phyloP scores from a whole-genome alignment of 2,329 filamentous ascomycete genomes.

The Xylariaceae sp. region DNA sequence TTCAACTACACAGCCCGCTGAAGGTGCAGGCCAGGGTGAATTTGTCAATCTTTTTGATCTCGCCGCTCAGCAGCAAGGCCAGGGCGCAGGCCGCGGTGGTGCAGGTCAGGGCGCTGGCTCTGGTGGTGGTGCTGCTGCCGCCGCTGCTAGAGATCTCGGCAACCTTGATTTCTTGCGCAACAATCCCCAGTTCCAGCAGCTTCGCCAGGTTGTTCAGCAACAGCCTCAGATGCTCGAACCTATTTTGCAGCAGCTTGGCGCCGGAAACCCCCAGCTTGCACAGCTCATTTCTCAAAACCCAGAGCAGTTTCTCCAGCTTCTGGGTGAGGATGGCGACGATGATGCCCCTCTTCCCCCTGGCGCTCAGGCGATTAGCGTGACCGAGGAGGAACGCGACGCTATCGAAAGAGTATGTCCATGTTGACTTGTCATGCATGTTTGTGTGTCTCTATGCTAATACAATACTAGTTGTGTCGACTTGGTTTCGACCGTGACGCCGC shows the following conservation, averaged over 20 bases:
- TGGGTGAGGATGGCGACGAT: constrained; percentile 82
- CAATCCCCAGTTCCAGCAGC: constrained; percentile 96
- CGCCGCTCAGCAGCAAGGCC: constrained; percentile 66
- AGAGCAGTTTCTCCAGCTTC: constrained; percentile 83
- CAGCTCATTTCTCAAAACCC: constrained; percentile 88
- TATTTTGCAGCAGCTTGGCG: constrained; percentile 91
- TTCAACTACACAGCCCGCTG: constrained; percentile 36
- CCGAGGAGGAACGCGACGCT: constrained; percentile 91
- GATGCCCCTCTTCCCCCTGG: constrained; percentile 82
- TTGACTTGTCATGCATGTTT: background rate
- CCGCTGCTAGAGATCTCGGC: constrained; percentile 50
- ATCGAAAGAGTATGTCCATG: constrained; percentile 71
- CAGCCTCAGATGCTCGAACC: constrained; percentile 98
- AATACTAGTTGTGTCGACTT: constrained; percentile 71
- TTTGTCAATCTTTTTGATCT: constrained; percentile 89
- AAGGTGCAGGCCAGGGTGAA: constrained; percentile 42
- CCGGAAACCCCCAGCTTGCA: constrained; percentile 90
- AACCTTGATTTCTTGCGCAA: constrained; percentile 91
- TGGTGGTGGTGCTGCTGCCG: constrained; percentile 39
- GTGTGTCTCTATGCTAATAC: constrained; percentile 11
- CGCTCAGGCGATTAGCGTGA: constrained; percentile 83
- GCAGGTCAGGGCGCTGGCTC: constrained; percentile 34
- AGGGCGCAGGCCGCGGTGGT: constrained; percentile 40
- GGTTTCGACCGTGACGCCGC: constrained; percentile 91
- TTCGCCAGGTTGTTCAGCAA: constrained; percentile 94